Evolutionary conservation across 805 yeast genomes (phyloP).

Genomic region (Sugiyamaella qingdaonensis): DNA sequence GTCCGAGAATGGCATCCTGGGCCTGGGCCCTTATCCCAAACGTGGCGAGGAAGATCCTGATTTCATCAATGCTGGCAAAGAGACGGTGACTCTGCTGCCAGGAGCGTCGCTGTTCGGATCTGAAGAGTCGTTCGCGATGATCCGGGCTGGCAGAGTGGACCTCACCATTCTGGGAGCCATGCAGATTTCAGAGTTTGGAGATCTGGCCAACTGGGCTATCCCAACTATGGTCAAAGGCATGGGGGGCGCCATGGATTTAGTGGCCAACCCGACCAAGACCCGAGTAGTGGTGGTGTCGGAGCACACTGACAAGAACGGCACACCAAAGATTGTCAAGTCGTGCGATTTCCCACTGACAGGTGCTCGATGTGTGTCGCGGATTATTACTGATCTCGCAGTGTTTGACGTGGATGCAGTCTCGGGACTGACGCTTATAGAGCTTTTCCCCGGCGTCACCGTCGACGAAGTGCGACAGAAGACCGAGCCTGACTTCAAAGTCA

Average conservation of each 20-base stretch:
- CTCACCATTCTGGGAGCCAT: conserved; percentile 42
- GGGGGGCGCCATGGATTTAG: conserved; percentile 50
- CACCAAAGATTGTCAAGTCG: conserved; percentile 39
- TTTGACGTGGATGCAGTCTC: conserved; percentile 37
- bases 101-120: conserved; percentile 44
- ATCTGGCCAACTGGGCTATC: conserved; percentile 45
- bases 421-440: conserved; percentile 37
- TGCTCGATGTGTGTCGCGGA: conserved; percentile 38
- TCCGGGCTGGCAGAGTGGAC: conserved; percentile 39
- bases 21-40: conserved; percentile 39
- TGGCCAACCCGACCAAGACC: conserved; percentile 39
- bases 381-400: conserved; percentile 44
- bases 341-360: conserved; percentile 44
- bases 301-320: conserved; percentile 42
- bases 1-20: conserved; percentile 43
- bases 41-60: conserved; percentile 43
- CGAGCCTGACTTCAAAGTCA: conserved; percentile 35
- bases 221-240: conserved; percentile 45
- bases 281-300: conserved; percentile 43
- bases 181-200: conserved; percentile 41
- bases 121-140: conserved; percentile 45
- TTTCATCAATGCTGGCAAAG: conserved; percentile 44
- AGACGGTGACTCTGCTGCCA: conserved; percentile 39
- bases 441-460: conserved; percentile 32
- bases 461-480: conserved; percentile 36